phyloP scores from a whole-genome alignment of 2,329 filamentous ascomycete species.

The Trichoderma harzianum region DNA sequence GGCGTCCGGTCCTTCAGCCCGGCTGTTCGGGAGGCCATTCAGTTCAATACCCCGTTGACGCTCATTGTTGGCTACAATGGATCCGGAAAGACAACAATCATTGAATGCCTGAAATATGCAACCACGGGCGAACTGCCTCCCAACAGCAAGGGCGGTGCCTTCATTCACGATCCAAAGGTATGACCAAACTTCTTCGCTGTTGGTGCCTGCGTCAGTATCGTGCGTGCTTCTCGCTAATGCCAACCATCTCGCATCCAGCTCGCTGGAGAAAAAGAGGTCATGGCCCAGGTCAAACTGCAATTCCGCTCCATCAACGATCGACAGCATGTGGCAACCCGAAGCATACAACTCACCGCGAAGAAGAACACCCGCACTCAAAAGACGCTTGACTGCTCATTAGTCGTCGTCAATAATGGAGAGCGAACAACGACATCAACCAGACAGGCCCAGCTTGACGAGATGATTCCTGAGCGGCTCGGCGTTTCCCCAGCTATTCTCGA shows the following conservation, averaged over 20 bases:
- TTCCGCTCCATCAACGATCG: slow-evolving; percentile 77
- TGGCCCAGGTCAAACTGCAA: slow-evolving; percentile 86
- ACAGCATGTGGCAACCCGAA: slow-evolving; percentile 79
- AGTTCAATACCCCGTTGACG: slow-evolving; percentile 86
- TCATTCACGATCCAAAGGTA: slow-evolving; percentile 95
- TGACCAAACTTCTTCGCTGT: neutral
- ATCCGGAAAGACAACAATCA: slow-evolving; percentile 97
- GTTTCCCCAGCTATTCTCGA: slow-evolving; percentile 89
- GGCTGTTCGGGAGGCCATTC: slow-evolving; percentile 69
- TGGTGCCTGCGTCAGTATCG: neutral
- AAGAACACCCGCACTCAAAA: slow-evolving; percentile 74
- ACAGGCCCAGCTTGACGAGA: slow-evolving; percentile 74
- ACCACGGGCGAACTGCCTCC: slow-evolving; percentile 92
- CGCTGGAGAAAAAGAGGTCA: slow-evolving; percentile 79
- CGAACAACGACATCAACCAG: slow-evolving; percentile 74
- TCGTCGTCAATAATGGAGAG: slow-evolving; percentile 76
- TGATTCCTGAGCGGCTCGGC: slow-evolving; percentile 82
- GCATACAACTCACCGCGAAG: slow-evolving; percentile 80
- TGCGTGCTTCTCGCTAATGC: neutral
- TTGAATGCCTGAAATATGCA: slow-evolving; percentile 97
- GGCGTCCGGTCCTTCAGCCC: slow-evolving; percentile 85
- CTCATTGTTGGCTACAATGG: slow-evolving; percentile 97
- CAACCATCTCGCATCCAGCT: slow-evolving; percentile 46
- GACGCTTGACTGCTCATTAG: slow-evolving; percentile 76
- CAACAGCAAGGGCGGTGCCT: slow-evolving; percentile 85